These are phyloP conservation scores for Laetiporus sulphureus DNA, from an alignment of 1,284 basidiomycete genomes.

Conservation along the genomic window DNA sequence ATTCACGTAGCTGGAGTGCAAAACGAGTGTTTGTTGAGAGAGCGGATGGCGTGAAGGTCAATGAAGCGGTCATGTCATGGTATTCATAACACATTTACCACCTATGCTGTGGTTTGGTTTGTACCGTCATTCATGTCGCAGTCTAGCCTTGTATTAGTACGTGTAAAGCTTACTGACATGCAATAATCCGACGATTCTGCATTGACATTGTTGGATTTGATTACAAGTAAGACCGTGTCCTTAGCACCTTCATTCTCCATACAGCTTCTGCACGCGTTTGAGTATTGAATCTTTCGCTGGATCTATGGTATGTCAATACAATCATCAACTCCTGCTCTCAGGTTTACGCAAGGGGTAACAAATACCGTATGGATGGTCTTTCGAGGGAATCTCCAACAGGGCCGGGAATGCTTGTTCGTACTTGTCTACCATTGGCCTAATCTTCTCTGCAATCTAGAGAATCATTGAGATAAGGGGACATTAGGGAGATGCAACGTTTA, in stretches of 20 bases:
- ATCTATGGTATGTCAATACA: no score
- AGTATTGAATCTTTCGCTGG: constrained; percentile 95
- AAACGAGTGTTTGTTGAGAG: constrained; percentile 68
- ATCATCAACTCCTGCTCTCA: no score
- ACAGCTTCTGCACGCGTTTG: constrained; percentile 95
- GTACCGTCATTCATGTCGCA: no score
- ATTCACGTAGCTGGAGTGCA: constrained; percentile 54
- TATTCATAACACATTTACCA: constrained; percentile 15
- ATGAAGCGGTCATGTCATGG: constrained; percentile 68
- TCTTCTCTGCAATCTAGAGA: constrained; percentile 88
- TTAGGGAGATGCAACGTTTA: neutral
- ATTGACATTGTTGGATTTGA: no score
- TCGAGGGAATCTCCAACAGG: constrained; percentile 93
- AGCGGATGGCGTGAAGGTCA: constrained; percentile 56
- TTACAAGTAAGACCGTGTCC: no score
- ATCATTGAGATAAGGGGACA: neutral
- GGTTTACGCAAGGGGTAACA: neutral
- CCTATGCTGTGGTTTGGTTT: no score
- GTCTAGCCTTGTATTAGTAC: no score
- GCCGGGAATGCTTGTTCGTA: constrained; percentile 97
- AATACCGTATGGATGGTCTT: constrained; percentile 87
- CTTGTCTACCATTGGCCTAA: constrained; percentile 90
- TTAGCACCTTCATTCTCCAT: constrained; percentile 88
- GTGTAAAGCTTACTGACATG: no score
- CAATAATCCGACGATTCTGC: no score